phyloP scores from a whole-genome alignment of 257 asterid species.

The Plantago major region DNA sequence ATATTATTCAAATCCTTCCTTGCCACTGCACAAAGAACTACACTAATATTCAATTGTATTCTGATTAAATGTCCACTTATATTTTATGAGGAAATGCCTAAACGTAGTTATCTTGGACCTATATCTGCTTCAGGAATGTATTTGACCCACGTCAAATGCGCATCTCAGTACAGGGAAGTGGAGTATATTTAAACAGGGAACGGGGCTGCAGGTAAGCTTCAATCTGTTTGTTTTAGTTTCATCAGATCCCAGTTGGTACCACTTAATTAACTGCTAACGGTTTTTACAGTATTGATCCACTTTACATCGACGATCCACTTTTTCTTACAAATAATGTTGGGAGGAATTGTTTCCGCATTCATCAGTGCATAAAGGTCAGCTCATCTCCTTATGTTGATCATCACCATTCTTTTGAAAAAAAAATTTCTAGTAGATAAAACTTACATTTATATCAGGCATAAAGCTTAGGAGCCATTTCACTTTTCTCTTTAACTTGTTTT shows the following conservation, averaged over 20 bases:
- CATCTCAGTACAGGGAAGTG: constrained; percentile 92
- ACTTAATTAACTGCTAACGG: constrained; percentile 9
- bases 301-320: constrained; percentile 91
- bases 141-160: constrained; percentile 99
- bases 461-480: too few species aligned
- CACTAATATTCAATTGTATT: constrained; percentile 8
- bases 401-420: background rate
- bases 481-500: too few species aligned
- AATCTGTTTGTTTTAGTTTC: constrained; percentile 20
- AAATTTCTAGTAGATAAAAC: background rate
- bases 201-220: constrained; percentile 73
- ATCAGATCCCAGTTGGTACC: constrained; percentile 14
- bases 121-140: constrained; percentile 62
- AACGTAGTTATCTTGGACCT: constrained; percentile 22
- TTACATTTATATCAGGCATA: background rate
- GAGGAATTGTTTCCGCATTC: constrained; percentile 96
- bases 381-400: constrained; percentile 19
- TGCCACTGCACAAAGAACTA: background rate
- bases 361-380: constrained; percentile 96
- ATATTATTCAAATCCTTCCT: constrained; percentile 13
- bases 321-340: constrained; percentile 89
- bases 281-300: constrained; percentile 88
- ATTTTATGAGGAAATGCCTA: constrained; percentile 11
- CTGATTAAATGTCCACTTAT: constrained; percentile 13
- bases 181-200: constrained; percentile 82